A percentile compares a stretch with the other conserved stretches of the same genome.
phyloP scores from a whole-genome alignment of 768 basidiomycete species.

The Pleurotus tuoliensis region DNA sequence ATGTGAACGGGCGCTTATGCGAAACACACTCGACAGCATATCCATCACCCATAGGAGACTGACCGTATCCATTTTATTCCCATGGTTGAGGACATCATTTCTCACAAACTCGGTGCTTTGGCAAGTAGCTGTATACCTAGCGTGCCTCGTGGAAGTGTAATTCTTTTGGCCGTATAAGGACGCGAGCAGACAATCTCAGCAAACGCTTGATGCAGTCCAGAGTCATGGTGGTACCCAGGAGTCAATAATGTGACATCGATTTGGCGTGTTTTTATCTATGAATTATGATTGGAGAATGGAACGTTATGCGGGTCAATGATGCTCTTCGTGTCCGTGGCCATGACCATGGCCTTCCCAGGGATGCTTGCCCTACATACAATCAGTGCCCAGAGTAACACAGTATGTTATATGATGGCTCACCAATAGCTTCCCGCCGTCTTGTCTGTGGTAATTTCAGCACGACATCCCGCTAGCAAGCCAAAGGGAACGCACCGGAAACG shows the following conservation, averaged over 20 bases:
- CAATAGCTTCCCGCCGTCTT: slow-evolving; percentile 74
- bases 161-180: too few species aligned
- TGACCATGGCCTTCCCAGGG: slow-evolving; percentile 37
- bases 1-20: not conserved
- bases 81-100: too few species aligned
- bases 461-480: not conserved
- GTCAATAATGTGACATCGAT: too few species aligned
- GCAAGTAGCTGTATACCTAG: too few species aligned
- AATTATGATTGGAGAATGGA: not conserved
- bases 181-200: too few species aligned
- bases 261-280: not conserved
- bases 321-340: slow-evolving; percentile 30
- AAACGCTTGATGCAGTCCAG: too few species aligned
- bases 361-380: slow-evolving; percentile 43
- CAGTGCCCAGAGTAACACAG: not conserved
- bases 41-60: too few species aligned
- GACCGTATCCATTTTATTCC: too few species aligned
- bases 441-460: slow-evolving; percentile 33
- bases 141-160: too few species aligned
- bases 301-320: slow-evolving; percentile 30
- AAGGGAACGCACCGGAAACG: slow-evolving; percentile 69
- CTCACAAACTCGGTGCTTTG: too few species aligned
- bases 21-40: too few species aligned
- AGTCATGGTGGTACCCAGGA: too few species aligned
- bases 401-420: slow-evolving; percentile 18